Evolutionary conservation across 148 eudicot genomes (phyloP), one percentile per base, ranked within the genome.

Genomic region (Pouteria glomerata): DNA sequence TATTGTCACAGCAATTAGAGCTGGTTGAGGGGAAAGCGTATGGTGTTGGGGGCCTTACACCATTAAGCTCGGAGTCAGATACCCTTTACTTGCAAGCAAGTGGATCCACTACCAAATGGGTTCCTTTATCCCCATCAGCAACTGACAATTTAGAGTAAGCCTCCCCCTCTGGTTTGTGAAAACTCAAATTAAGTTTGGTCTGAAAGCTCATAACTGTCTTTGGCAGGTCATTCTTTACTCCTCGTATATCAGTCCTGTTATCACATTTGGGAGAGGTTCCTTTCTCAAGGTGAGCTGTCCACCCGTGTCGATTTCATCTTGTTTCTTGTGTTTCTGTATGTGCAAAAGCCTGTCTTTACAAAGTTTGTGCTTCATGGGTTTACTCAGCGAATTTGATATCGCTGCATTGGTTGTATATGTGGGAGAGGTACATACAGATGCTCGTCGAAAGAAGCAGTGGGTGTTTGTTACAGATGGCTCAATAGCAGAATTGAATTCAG

Each of bases 401-500:
- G 89, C 88, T 65, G 93, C 82, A 71, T 63, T 86, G 70, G 91
- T 94, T 73, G 57, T 94, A 24, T 85, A 85, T 53, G 97, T 91
- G 82, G 98, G 98, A 37, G 86, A 77, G 57, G 96, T 83, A 63
- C 81, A 86, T 73, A 72, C 72, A 63, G 79, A 73, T 72, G 81
- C 86, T 76, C 79, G 74, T 73, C 98, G 88, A 64, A 86, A 81
- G 78, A 89, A 72, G 73, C 98, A 91, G 77, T 91, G 98, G 98
- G 89, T 88, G 73, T 94, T 94, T 83, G 93, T 89, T 66, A 84
- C 98, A 7, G 97, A 94, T 78, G 91, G 93, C 73, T 86, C 96
- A 53, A 48, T 75, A 48, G 66, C 82, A 37, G 74, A 78, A 69
- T 72, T 69, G 72, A 71, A 72, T 72, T 52, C 77, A 8, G 74